phyloP scores from a whole-genome alignment of 805 yeast genomes.

The Helenozyma rhizophorensis region DNA sequence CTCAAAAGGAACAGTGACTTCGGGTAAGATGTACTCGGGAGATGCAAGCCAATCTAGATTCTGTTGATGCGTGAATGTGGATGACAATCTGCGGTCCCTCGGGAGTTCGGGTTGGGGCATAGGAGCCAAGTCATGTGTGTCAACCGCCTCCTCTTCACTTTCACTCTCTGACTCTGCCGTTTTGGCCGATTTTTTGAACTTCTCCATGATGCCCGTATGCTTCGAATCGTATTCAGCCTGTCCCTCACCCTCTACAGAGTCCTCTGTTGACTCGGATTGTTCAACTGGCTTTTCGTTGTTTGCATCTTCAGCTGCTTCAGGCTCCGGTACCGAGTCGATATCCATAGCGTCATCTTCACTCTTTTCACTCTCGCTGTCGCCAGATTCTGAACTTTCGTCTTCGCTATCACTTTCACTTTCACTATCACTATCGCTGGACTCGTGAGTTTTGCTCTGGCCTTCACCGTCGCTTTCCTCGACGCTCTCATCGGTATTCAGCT shows the following conservation, averaged over 20 bases:
- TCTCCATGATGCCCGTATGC: constrained; percentile 47
- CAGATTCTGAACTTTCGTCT: not conserved
- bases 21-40: constrained; percentile 56
- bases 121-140: constrained; percentile 49
- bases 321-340: constrained; percentile 6
- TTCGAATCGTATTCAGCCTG: constrained; percentile 26
- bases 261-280: constrained; percentile 5
- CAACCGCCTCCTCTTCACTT: constrained; percentile 18
- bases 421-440: constrained; percentile 3
- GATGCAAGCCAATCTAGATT: constrained; percentile 62
- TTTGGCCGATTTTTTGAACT: constrained; percentile 37
- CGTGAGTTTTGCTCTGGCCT: constrained; percentile 4
- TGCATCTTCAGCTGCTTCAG: constrained; percentile 9
- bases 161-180: constrained; percentile 23
- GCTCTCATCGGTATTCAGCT: not conserved
- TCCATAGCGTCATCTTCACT: constrained; percentile 11
- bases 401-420: constrained; percentile 14
- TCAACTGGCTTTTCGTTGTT: constrained; percentile 7
- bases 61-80: constrained; percentile 23
- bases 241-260: constrained; percentile 10
- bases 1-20: constrained; percentile 41
- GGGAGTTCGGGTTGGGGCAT: constrained; percentile 82
- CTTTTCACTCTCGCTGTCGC: constrained; percentile 1
- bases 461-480: constrained; percentile 12
- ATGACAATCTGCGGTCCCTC: constrained; percentile 38